Conservation (phyloP, 495 filamentous ascomycete genomes). For the Hypoxylon intermedium region DNA sequence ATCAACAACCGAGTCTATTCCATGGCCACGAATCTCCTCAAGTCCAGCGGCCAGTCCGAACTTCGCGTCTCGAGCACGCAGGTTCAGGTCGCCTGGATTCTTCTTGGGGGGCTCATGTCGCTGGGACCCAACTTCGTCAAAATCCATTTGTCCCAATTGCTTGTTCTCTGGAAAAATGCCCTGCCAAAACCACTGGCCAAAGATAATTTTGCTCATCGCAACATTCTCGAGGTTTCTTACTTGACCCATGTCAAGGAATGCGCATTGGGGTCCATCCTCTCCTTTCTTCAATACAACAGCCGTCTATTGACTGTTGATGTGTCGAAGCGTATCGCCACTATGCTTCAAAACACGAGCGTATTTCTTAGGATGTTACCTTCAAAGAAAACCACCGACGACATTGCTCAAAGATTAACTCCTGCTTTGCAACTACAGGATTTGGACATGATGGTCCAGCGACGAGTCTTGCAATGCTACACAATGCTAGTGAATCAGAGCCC, state of each 20-base stretch:
- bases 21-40: conserved; percentile 89
- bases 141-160: conserved; percentile 92
- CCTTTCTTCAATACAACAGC: conserved; percentile 94
- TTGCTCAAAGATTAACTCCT: conserved; percentile 81
- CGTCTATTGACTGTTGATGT: conserved; percentile 91
- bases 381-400: conserved; percentile 88
- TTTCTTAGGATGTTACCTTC: conserved; percentile 83
- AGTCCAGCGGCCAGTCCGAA: conserved; percentile 90
- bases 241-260: conserved; percentile 95
- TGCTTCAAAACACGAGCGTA: conserved; percentile 94
- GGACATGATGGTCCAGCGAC: conserved; percentile 88
- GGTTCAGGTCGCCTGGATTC: conserved; percentile 96
- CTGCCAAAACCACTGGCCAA: conserved; percentile 91
- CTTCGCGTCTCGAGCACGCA: conserved; percentile 91
- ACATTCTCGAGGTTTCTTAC: conserved; percentile 86
- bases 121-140: conserved; percentile 98
- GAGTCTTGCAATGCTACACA: conserved; percentile 92
- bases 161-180: conserved; percentile 98
- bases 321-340: conserved; percentile 86
- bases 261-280: conserved; percentile 85
- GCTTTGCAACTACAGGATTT: conserved; percentile 90
- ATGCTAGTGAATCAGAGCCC: conserved; percentile 88
- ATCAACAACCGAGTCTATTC: conserved; percentile 90
- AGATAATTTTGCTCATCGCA: conserved; percentile 83
- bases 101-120: conserved; percentile 96